Conservation (phyloP, 495 filamentous ascomycete species). For the Ramalina intermedia region DNA sequence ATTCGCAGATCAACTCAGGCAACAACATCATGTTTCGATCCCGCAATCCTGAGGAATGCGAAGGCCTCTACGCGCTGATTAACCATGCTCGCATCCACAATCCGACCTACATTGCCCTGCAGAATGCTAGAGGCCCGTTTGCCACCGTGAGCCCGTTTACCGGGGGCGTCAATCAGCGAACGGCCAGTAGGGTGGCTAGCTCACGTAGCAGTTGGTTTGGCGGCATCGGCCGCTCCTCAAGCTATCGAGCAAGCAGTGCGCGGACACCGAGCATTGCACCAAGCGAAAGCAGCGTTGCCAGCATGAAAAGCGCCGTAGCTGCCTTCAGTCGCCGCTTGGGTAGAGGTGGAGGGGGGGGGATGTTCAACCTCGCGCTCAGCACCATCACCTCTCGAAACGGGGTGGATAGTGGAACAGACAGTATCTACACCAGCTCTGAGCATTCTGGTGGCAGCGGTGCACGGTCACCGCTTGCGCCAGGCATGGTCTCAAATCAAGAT, state of each 20-base stretch:
- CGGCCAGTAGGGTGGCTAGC: constrained; percentile 9
- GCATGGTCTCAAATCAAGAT: constrained; percentile 34
- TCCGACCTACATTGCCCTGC: constrained; percentile 72
- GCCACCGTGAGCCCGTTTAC: constrained; percentile 20
- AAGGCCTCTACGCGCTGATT: constrained; percentile 65
- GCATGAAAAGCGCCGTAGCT: constrained; percentile 50
- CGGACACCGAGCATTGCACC: constrained; percentile 37
- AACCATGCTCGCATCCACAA: constrained; percentile 76
- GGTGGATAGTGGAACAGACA: constrained; percentile 32
- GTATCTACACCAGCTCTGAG: constrained; percentile 43
- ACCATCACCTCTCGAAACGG: constrained; percentile 43
- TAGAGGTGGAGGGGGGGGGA: constrained; percentile 37
- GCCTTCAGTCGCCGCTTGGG: constrained; percentile 55
- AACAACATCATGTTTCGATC: constrained; percentile 84
- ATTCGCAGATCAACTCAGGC: constrained; percentile 54
- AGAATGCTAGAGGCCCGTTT: constrained; percentile 41
- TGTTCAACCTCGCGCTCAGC: constrained; percentile 63
- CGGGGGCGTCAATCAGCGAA: constrained; percentile 26
- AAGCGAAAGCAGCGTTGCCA: constrained; percentile 41
- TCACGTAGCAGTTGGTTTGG: constrained; percentile 16
- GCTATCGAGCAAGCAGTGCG: constrained; percentile 43
- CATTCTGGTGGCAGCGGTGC: constrained; percentile 24
- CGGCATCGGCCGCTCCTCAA: constrained; percentile 22
- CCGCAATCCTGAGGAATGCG: constrained; percentile 58
- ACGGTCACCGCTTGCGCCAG: constrained; percentile 44